phyloP scores from a whole-genome alignment of 768 basidiomycete genomes.

The Pleurotus ostreatus region DNA sequence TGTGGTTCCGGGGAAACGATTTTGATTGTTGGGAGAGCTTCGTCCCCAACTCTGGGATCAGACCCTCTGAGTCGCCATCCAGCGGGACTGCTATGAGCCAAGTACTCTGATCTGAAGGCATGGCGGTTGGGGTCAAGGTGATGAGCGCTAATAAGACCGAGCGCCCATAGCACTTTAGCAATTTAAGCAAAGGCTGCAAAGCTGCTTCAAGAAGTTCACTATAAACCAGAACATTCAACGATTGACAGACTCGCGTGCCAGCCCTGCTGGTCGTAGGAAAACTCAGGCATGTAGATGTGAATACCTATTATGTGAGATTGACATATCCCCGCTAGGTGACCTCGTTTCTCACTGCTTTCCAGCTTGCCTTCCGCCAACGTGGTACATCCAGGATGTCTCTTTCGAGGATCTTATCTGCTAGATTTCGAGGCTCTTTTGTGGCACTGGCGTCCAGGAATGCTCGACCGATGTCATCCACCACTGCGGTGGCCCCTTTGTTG shows the following conservation, averaged over 20 bases:
- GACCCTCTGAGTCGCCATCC: constrained; percentile 79
- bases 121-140: constrained; percentile 22
- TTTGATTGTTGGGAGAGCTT: constrained; percentile 62
- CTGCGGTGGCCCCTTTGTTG: constrained; percentile 37
- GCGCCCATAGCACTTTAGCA: no score
- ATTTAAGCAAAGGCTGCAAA: no score
- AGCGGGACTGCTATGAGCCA: constrained; percentile 89
- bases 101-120: constrained; percentile 96
- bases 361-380: no score
- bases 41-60: constrained; percentile 58
- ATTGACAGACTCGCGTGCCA: no score
- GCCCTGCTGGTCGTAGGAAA: no score
- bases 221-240: no score
- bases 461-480: constrained; percentile 33
- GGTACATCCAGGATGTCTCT: not conserved
- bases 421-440: not conserved
- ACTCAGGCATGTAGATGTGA: no score
- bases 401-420: not conserved
- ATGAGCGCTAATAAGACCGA: no score
- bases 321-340: no score
- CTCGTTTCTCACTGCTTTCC: no score
- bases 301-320: no score
- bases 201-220: no score
- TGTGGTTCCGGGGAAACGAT: constrained; percentile 36
- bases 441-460: not conserved